A percentile compares a stretch with the other conserved stretches of the same genome.
Evolutionary conservation across 106 monocot species (phyloP).

Genomic region (Xerophyta viscosa): DNA sequence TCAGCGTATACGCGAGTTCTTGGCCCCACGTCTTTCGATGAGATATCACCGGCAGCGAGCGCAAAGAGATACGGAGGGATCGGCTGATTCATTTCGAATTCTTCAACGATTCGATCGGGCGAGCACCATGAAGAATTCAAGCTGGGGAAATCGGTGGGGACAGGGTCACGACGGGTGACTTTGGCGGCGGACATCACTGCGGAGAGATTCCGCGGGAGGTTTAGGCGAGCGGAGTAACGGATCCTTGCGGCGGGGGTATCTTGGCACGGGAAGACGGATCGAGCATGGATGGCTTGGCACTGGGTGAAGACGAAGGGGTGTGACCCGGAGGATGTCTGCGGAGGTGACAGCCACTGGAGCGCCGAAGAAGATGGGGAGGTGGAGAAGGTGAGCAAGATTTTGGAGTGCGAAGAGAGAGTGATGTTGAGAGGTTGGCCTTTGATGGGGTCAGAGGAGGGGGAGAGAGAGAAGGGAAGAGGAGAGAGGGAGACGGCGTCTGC

Average conservation of each 20-base stretch:
- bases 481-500: constrained; percentile 12
- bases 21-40: constrained; percentile 60
- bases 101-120: constrained; percentile 55
- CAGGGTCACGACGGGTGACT: constrained; percentile 41
- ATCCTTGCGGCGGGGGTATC: constrained; percentile 93
- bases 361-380: constrained; percentile 69
- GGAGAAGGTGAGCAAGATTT: constrained; percentile 52
- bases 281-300: constrained; percentile 84
- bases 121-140: constrained; percentile 55
- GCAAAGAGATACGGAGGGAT: constrained; percentile 93
- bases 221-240: constrained; percentile 50
- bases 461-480: constrained; percentile 31
- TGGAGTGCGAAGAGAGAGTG: constrained; percentile 30
- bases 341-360: constrained; percentile 81
- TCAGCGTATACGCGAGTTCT: constrained; percentile 78
- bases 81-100: constrained; percentile 78
- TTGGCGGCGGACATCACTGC: constrained; percentile 75
- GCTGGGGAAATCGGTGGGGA: constrained; percentile 15
- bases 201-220: constrained; percentile 53
- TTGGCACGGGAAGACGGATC: constrained; percentile 96
- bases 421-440: constrained; percentile 48
- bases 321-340: constrained; percentile 42
- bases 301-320: constrained; percentile 88
- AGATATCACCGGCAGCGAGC: constrained; percentile 73
- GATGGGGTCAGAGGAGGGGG: constrained; percentile 31